A percentile compares a stretch with the other conserved stretches of the same genome.
Evolutionary conservation across 257 asterid species (phyloP).

Genomic region (Vinca minor): DNA sequence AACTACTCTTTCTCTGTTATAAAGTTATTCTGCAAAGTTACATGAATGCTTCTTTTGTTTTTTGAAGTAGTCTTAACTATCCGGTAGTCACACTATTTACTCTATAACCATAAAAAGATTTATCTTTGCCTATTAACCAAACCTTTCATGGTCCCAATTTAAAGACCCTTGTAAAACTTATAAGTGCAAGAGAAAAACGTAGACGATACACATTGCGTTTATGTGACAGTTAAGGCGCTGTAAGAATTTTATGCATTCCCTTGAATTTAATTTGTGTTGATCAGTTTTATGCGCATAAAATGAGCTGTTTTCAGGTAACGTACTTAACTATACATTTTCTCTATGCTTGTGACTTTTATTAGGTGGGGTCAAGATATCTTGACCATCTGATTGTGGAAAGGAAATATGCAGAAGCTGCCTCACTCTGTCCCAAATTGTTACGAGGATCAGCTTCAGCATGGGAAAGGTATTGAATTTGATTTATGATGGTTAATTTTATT

Average conservation of each 20-base stretch:
- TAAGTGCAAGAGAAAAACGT: neutral
- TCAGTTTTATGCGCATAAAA: neutral
- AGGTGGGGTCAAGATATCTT: slow-evolving; percentile 94
- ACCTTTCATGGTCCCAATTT: neutral
- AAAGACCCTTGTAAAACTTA: neutral
- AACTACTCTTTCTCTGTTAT: neutral
- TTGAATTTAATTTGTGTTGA: neutral
- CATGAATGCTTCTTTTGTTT: neutral
- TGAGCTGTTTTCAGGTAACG: neutral
- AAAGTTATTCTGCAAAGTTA: neutral
- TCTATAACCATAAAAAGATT: neutral
- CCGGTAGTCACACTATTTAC: neutral
- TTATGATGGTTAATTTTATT: slow-evolving; percentile 1
- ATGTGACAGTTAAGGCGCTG: neutral
- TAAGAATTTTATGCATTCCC: neutral
- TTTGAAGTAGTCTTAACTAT: neutral
- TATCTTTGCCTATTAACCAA: neutral
- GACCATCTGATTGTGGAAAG: slow-evolving; percentile 94
- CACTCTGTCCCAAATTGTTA: slow-evolving; percentile 84
- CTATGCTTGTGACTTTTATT: slow-evolving; percentile 23
- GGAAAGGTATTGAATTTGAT: slow-evolving; percentile 64
- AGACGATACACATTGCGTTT: neutral
- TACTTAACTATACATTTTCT: slow-evolving; percentile 2
- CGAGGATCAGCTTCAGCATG: slow-evolving; percentile 94
- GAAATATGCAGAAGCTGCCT: slow-evolving; percentile 93